Percentiles rank a stretch among this genome's conserved stretches.
These are phyloP conservation scores for Acrodontium crateriforme DNA, from an alignment of 2,329 filamentous ascomycete species.

Conservation along the genomic window DNA sequence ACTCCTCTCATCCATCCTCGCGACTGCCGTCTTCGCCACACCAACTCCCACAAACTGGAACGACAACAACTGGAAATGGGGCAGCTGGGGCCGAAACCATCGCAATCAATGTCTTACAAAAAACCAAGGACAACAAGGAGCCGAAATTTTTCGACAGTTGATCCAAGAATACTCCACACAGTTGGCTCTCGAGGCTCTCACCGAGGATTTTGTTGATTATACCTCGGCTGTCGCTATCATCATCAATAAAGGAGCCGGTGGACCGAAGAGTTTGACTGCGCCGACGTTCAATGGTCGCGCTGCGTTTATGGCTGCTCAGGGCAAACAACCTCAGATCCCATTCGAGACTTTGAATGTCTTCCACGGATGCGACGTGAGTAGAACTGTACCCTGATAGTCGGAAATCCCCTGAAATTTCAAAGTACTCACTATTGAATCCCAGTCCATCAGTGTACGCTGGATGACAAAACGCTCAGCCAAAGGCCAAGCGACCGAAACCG, in stretches of 20 bases:
- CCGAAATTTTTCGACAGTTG: constrained; percentile 12
- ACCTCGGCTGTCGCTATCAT: constrained; percentile 14
- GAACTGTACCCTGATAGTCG: too few species aligned
- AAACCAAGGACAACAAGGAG: constrained; percentile 7
- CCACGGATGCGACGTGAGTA: constrained; percentile 16
- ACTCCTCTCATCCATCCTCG: too few species aligned
- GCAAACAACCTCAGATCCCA: constrained; percentile 13
- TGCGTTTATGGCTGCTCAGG: constrained; percentile 13
- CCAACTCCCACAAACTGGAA: too few species aligned
- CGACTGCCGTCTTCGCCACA: too few species aligned
- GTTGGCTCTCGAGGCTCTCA: constrained; percentile 9
- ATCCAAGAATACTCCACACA: constrained; percentile 13
- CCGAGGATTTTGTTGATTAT: constrained; percentile 15
- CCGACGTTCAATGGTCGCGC: constrained; percentile 10
- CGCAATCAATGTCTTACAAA: constrained; percentile 1
- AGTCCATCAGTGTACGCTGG: constrained; percentile 17
- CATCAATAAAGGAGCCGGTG: constrained; percentile 11
- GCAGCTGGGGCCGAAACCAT: too few species aligned
- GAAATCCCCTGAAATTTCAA: too few species aligned
- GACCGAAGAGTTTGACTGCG: constrained; percentile 8
- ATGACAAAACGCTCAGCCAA: constrained; percentile 12
- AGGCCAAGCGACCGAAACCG: constrained; percentile 13
- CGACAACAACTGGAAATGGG: too few species aligned
- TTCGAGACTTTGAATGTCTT: constrained; percentile 13
- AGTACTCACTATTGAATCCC: too few species aligned